These are phyloP conservation scores for Vitis cinerea DNA, from an alignment of 164 flowering plant genomes.

Conservation along the genomic window DNA sequence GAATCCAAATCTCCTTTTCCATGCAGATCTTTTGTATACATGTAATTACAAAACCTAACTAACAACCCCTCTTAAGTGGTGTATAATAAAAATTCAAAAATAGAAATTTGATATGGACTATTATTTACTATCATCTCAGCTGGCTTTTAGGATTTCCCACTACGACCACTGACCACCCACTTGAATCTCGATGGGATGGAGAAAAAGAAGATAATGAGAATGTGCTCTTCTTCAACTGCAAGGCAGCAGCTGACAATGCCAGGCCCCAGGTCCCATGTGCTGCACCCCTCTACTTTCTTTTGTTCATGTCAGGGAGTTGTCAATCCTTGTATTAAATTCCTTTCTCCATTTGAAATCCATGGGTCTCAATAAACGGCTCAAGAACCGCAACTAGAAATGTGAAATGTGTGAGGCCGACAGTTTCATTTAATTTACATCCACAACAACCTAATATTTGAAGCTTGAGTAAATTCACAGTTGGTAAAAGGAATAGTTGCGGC, in stretches of 20 bases:
- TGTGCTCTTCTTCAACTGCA: not conserved
- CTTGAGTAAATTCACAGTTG: too few relatives aligned
- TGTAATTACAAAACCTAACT: too few relatives aligned
- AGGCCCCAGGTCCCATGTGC: slow-evolving; percentile 5
- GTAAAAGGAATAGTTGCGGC: slow-evolving; percentile 25
- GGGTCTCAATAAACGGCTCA: slow-evolving; percentile 18
- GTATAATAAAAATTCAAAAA: too few relatives aligned
- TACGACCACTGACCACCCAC: too few relatives aligned
- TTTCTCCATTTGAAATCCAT: slow-evolving; percentile 3
- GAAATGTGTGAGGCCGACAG: too few relatives aligned
- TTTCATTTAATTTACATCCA: too few relatives aligned
- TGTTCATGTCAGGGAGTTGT: not conserved
- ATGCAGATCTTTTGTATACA: slow-evolving; percentile 6
- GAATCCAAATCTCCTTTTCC: slow-evolving; percentile 4
- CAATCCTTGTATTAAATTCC: slow-evolving; percentile 20
- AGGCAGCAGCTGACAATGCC: not conserved
- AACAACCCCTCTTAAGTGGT: too few relatives aligned
- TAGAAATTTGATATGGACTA: too few relatives aligned
- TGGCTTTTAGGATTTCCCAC: too few relatives aligned
- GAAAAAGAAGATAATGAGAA: not conserved
- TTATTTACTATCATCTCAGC: too few relatives aligned
- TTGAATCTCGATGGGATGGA: too few relatives aligned
- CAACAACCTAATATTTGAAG: too few relatives aligned
- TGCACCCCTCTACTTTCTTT: not conserved
- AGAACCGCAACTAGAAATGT: not conserved